A percentile compares a stretch with the other conserved stretches of the same genome.
Evolutionary conservation across 495 filamentous ascomycete genomes (phyloP).

Genomic region (Venustampulla echinocandica): DNA sequence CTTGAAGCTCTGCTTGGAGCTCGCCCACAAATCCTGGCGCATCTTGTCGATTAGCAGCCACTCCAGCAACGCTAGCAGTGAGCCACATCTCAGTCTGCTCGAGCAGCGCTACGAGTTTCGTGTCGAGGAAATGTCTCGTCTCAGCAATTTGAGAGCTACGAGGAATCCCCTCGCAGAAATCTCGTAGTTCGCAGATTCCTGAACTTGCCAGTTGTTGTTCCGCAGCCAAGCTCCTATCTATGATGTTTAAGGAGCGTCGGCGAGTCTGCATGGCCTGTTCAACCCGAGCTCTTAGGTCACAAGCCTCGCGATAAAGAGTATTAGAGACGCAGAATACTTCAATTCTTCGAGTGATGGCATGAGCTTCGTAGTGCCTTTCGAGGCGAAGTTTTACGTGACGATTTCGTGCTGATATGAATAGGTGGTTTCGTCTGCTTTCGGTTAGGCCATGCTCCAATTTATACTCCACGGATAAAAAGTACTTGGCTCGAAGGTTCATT

Average conservation of each 20-base stretch:
- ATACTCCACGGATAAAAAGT: not conserved
- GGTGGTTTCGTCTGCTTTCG: not conserved
- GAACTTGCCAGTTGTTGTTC: not conserved
- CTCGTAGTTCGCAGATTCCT: constrained; percentile 1
- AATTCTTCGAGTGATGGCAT: not conserved
- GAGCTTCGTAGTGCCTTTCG: constrained; percentile 1
- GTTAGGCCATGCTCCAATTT: constrained; percentile 2
- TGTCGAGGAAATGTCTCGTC: constrained; percentile 8
- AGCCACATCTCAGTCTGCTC: constrained; percentile 6
- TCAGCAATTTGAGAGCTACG: constrained; percentile 2
- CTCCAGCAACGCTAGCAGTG: not conserved
- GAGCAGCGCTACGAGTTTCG: not conserved
- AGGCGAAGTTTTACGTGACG: constrained; percentile 1
- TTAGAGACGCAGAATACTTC: constrained; percentile 5
- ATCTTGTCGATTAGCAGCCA: not conserved
- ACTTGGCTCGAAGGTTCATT: not conserved
- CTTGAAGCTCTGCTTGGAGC: constrained; percentile 1
- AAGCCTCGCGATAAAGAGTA: constrained; percentile 1
- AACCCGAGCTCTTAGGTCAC: not conserved
- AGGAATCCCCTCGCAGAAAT: constrained; percentile 1
- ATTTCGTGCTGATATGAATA: constrained; percentile 3
- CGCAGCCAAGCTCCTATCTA: not conserved
- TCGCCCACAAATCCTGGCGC: constrained; percentile 2
- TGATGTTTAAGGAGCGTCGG: constrained; percentile 1
- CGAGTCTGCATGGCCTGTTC: not conserved